Conservation (phyloP, 2,329 filamentous ascomycete genomes). For the Cercospora sojina region DNA sequence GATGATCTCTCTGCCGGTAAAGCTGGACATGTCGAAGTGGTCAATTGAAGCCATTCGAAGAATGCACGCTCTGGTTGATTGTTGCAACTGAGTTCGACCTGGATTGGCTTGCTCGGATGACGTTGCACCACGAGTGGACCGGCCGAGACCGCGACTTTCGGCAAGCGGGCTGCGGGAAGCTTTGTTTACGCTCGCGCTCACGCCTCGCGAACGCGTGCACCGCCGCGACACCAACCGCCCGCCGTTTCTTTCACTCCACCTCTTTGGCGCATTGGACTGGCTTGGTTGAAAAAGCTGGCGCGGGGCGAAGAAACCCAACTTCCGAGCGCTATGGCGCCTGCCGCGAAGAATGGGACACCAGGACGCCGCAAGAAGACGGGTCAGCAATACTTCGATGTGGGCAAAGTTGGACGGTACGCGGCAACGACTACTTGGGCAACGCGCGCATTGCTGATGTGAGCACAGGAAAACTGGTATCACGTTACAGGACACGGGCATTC, state of each 20-base stretch:
- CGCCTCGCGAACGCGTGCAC: background rate
- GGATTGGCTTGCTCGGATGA: background rate
- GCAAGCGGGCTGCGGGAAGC: background rate
- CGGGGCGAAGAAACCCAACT: conserved; percentile 33
- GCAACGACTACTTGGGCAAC: background rate
- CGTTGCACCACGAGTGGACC: background rate
- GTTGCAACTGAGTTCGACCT: background rate
- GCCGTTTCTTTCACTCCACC: conserved; percentile 6
- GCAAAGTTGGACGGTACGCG: conserved; percentile 38
- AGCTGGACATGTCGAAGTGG: conserved; percentile 14
- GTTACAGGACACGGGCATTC: conserved; percentile 71
- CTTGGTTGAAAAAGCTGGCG: conserved; percentile 27
- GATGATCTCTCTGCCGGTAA: conserved; percentile 16
- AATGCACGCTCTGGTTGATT: background rate
- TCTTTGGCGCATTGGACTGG: conserved; percentile 10
- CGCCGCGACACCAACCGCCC: background rate
- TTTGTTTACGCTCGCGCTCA: conserved; percentile 1
- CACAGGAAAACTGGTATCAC: conserved; percentile 84
- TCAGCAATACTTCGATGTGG: conserved; percentile 40
- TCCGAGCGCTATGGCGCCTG: conserved; percentile 33
- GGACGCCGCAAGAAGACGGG: conserved; percentile 33
- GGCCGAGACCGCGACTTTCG: background rate
- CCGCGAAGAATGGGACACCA: conserved; percentile 29
- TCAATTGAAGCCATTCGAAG: conserved; percentile 2
- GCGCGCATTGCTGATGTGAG: conserved; percentile 21